phyloP scores from a whole-genome alignment of 768 basidiomycete species.

The Hypholoma sublateritium region DNA sequence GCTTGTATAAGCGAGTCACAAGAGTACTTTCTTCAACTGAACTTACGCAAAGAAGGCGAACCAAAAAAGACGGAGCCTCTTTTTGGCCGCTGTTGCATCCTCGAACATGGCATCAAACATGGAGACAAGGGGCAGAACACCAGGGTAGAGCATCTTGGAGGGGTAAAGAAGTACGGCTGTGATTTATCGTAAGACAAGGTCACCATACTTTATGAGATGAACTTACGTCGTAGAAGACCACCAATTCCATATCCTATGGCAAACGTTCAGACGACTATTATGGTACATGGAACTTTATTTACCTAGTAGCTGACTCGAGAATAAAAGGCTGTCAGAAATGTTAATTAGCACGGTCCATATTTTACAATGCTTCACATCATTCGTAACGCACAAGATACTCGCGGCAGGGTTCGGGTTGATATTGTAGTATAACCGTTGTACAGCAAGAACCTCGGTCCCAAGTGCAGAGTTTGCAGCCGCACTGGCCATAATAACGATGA shows the following conservation, averaged over 20 bases:
- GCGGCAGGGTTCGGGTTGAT: conserved; percentile 44
- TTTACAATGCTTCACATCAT: background rate
- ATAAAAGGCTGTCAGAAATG: conserved; percentile 25
- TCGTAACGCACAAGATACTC: conserved; percentile 38
- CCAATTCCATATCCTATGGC: conserved; percentile 53
- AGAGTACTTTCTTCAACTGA: conserved; percentile 5
- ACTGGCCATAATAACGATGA: conserved; percentile 57
- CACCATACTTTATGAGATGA: background rate
- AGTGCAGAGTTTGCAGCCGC: conserved; percentile 54
- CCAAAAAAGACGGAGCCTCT: conserved; percentile 50
- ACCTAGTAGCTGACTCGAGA: conserved; percentile 36
- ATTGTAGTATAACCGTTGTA: conserved; percentile 54
- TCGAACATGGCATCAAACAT: conserved; percentile 50
- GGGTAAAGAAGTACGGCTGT: conserved; percentile 49
- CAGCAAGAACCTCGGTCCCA: conserved; percentile 53
- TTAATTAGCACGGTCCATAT: background rate
- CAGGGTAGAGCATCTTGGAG: conserved; percentile 52
- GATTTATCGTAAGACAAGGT: background rate
- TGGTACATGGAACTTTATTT: too few relatives aligned
- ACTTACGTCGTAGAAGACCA: conserved; percentile 46
- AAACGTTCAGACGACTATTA: background rate
- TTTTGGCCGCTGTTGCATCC: conserved; percentile 35
- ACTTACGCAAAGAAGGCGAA: conserved; percentile 40
- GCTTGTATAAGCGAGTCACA: background rate
- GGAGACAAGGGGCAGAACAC: conserved; percentile 43